Conservation (phyloP, 1,284 basidiomycete genomes). For the Marasmius tenuissimus region DNA sequence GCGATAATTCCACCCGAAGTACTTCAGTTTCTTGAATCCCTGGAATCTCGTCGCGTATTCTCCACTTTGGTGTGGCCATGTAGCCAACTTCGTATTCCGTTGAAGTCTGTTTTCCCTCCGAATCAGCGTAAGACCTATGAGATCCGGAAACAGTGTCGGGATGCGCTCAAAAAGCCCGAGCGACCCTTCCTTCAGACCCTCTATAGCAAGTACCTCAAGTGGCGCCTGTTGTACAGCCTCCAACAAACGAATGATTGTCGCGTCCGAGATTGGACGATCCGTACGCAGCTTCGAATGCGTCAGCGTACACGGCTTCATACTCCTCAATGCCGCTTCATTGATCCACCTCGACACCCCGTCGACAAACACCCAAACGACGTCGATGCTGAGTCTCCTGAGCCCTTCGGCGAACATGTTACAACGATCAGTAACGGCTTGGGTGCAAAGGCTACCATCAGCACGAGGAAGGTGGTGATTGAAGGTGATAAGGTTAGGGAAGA, state of each 20-base stretch:
- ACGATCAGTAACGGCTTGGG: neutral
- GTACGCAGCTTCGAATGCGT: slow-evolving; percentile 4
- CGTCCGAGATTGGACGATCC: neutral
- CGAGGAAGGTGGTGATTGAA: neutral
- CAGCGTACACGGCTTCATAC: neutral
- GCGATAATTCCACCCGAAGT: slow-evolving; percentile 6
- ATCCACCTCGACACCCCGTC: neutral
- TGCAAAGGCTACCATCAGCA: neutral
- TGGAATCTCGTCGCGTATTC: slow-evolving; percentile 1
- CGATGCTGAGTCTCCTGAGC: neutral
- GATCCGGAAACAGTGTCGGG: slow-evolving; percentile 1
- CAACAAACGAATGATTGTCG: neutral
- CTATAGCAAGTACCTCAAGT: neutral
- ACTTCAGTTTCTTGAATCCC: neutral
- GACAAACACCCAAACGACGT: neutral
- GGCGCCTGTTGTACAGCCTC: neutral
- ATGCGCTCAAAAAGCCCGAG: neutral
- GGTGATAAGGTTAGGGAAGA: slow-evolving; percentile 1
- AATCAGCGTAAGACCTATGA: slow-evolving; percentile 2
- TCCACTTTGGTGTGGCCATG: slow-evolving; percentile 3
- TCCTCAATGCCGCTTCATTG: neutral
- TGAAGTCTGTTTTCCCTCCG: slow-evolving; percentile 2
- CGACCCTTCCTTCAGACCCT: slow-evolving; percentile 1
- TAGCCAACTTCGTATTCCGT: neutral
- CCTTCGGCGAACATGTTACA: neutral